Conservation (phyloP, 805 yeast species). For the Huiozyma naganishii region DNA sequence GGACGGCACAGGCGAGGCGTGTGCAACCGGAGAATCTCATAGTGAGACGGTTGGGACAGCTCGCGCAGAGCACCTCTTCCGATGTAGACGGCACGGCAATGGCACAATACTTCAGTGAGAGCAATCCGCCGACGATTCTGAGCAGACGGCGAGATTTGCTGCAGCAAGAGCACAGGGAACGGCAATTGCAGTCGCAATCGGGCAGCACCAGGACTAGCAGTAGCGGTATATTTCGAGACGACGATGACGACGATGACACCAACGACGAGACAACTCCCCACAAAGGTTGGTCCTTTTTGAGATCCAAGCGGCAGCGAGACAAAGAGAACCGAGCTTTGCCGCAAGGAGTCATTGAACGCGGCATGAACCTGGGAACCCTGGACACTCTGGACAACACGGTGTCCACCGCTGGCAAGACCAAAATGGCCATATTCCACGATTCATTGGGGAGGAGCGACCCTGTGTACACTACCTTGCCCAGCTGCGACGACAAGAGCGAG, state of each 20-base stretch:
- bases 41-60: too few species aligned
- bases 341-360: not conserved
- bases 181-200: not conserved
- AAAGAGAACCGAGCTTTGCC: conserved; percentile 1
- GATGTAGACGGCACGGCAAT: not conserved
- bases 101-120: not conserved
- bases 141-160: too few species aligned
- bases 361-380: conserved; percentile 1
- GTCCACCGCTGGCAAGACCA: too few species aligned
- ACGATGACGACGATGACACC: not conserved
- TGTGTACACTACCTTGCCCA: conserved; percentile 39
- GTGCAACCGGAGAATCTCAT: conserved; percentile 46
- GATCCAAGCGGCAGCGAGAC: not conserved
- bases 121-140: not conserved
- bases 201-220: not conserved
- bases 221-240: not conserved
- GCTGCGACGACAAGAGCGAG: conserved; percentile 40
- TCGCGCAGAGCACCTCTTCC: not conserved
- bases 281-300: not conserved
- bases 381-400: not conserved
- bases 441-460: conserved; percentile 27
- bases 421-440: conserved; percentile 26
- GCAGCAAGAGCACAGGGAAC: not conserved
- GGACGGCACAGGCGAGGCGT: conserved; percentile 30
- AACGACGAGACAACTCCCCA: not conserved